Base-by-base conservation (phyloP, 1,284 basidiomycete genomes). In the Rhodotorula sp. region DNA sequence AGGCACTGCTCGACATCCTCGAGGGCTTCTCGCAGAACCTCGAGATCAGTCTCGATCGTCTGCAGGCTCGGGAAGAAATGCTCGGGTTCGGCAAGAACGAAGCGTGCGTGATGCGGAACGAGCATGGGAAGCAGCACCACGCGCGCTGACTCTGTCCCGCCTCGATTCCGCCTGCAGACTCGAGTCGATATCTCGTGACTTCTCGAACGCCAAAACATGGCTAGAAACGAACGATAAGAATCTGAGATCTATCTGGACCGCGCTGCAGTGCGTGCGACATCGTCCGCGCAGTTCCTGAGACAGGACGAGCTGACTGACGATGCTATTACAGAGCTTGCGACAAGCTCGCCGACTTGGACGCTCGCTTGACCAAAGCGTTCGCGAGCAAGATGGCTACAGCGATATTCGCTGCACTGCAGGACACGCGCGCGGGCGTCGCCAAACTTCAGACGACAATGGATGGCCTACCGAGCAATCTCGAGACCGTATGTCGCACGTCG, bases 341-440 rank as follows among this genome's bases (percentile, higher is more conserved):
- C 68, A 74, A 74, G 70, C 67, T 78, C 3, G 69, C 71, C 21
- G 77, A 78, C 41, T 68, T 78, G 14, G 77, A 78, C 52, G 77
- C 74, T 23, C 64, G 68, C 16, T 23, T 62, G 45, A 44, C 55
- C 17, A 52, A 64, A 54, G 73, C 73, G 5, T 78, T 78, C 55
- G 74, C 77, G 4, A 68, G 67, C 21, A 78, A 78, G 52, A 74
- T 78, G 64, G 63, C 67, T 17, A 68, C 75, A 19, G 77, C 77
- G 3, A 73, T 78, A 55, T 78, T 75, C 27, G 54, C 67, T 8
- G 70, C 75, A 3, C 54, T 78, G 2, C 77, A 78, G 42, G 75
- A 78, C 27, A 73, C 72, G 0, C 75, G 77, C 0, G 61, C 65
- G 19, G 72, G 74, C 4, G 69, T 71, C 14, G 52, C 61, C 3